These are phyloP conservation scores for Testicularia cyperi DNA, from an alignment of 1,284 basidiomycete genomes.

Conservation along the genomic window DNA sequence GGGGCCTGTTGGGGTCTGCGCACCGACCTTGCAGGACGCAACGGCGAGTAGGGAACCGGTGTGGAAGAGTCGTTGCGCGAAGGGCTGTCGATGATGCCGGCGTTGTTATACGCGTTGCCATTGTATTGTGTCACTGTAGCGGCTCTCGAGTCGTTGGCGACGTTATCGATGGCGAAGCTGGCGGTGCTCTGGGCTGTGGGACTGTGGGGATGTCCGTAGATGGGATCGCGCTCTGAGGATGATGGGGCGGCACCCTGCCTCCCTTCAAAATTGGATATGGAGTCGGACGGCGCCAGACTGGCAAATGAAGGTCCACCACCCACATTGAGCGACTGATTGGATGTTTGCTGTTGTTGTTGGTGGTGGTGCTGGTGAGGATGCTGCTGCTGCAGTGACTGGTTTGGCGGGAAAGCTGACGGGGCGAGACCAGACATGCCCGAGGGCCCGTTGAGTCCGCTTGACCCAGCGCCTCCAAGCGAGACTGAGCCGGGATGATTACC, in stretches of 20 bases:
- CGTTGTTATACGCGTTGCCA: no score
- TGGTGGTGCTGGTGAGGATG: no score
- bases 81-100: slow-evolving; percentile 4
- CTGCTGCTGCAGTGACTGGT: background rate
- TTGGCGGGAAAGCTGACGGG: background rate
- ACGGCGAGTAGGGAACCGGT: slow-evolving; percentile 17
- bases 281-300: slow-evolving; percentile 39
- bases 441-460: background rate
- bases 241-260: slow-evolving; percentile 3
- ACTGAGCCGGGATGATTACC: slow-evolving; percentile 28
- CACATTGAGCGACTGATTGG: background rate
- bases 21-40: slow-evolving; percentile 41
- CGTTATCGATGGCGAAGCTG: slow-evolving; percentile 24
- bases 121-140: no score
- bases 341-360: background rate
- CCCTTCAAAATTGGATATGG: slow-evolving; percentile 35
- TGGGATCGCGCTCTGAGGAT: slow-evolving; percentile 1
- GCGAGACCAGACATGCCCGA: background rate
- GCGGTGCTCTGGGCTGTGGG: slow-evolving; percentile 27
- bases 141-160: no score
- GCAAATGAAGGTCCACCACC: slow-evolving; percentile 34
- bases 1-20: slow-evolving; percentile 38
- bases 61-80: slow-evolving; percentile 6
- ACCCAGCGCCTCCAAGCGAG: slow-evolving; percentile 3
- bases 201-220: slow-evolving; percentile 6